Evolutionary conservation across 1,284 basidiomycete species (phyloP).

Genomic region (Apiotrichum laibachii): DNA sequence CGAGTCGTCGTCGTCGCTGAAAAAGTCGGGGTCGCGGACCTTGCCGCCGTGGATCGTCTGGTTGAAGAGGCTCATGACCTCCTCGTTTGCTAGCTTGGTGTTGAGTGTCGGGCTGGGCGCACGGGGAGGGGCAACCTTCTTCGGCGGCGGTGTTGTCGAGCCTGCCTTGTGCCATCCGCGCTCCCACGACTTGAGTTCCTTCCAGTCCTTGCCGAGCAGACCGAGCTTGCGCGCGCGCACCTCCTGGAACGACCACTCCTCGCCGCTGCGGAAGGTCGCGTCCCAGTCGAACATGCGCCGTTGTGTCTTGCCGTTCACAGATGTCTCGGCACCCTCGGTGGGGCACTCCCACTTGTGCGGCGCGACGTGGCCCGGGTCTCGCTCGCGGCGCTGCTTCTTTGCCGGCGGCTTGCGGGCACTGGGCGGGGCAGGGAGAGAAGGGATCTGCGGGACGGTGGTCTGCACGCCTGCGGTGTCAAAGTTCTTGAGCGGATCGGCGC

Average conservation of each 20-base stretch:
- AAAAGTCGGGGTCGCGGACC: constrained; percentile 43
- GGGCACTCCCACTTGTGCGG: constrained; percentile 42
- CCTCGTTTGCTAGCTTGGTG: constrained; percentile 85
- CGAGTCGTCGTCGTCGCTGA: constrained; percentile 49
- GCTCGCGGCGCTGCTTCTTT: constrained; percentile 11
- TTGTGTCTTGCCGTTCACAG: constrained; percentile 45
- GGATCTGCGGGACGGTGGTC: constrained; percentile 23
- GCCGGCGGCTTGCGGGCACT: constrained; percentile 29
- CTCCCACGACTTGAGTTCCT: constrained; percentile 48
- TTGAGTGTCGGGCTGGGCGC: constrained; percentile 69
- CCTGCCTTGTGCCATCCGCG: constrained; percentile 46
- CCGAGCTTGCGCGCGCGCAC: constrained; percentile 48
- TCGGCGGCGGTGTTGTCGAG: constrained; percentile 39
- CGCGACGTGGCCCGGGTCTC: constrained; percentile 19
- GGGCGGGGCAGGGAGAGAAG: constrained; percentile 34
- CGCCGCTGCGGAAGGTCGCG: constrained; percentile 44
- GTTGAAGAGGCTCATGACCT: constrained; percentile 91
- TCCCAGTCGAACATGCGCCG: constrained; percentile 51
- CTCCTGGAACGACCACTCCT: constrained; percentile 53
- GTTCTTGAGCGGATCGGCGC: constrained; percentile 60
- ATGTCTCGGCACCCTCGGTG: constrained; percentile 41
- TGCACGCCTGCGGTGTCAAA: constrained; percentile 36
- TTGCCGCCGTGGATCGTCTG: constrained; percentile 59
- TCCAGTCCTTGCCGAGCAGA: constrained; percentile 43
- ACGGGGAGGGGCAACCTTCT: constrained; percentile 43